Evolutionary conservation across 2,329 filamentous ascomycete species (phyloP).

Genomic region (Botrytis fragariae): DNA sequence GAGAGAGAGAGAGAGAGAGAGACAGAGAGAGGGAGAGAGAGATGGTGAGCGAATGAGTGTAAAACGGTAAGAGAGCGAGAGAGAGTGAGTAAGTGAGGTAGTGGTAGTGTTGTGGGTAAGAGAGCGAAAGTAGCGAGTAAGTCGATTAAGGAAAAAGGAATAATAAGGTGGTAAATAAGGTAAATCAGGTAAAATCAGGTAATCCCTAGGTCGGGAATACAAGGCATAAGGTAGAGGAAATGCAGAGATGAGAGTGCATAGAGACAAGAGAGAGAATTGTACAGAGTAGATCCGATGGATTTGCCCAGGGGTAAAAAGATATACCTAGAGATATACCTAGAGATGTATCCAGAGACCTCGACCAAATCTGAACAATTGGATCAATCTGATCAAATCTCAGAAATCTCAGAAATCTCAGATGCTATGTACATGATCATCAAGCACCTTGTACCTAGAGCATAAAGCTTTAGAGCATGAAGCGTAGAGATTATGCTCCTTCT

Average conservation of each 20-base stretch:
- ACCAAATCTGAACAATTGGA: background rate
- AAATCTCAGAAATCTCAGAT: no score
- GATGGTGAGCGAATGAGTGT: background rate
- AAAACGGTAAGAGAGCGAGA: background rate
- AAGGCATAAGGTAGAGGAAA: background rate
- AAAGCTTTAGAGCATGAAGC: background rate
- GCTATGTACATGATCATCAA: background rate
- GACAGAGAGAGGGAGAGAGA: background rate
- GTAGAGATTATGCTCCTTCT: background rate
- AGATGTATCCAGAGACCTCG: background rate
- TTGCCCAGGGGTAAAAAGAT: background rate
- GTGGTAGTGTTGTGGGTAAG: background rate
- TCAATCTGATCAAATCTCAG: no score
- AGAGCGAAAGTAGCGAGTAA: background rate
- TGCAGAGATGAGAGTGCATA: background rate
- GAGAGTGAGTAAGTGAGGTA: background rate
- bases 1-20: background rate
- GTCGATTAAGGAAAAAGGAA: background rate
- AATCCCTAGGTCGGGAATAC: background rate
- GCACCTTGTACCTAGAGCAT: background rate
- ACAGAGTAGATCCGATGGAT: background rate
- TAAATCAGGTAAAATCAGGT: background rate
- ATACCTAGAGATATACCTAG: background rate
- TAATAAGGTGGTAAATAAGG: background rate
- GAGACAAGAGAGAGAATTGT: background rate